A percentile compares a stretch with the other conserved stretches of the same genome.
These are phyloP conservation scores for Thyridium curvatum DNA, from an alignment of 2,329 filamentous ascomycete species.

Conservation along the genomic window DNA sequence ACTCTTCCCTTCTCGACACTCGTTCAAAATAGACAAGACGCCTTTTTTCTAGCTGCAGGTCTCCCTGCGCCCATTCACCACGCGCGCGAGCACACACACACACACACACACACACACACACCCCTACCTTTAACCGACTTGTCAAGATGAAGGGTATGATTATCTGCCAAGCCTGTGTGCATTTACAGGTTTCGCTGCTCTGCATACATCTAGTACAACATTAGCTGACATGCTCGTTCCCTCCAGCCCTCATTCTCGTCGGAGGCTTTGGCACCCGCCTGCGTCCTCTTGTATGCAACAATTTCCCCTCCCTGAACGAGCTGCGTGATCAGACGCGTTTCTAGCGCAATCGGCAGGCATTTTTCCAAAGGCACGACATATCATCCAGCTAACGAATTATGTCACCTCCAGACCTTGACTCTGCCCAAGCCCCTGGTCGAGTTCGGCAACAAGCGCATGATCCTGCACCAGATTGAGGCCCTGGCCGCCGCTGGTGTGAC, in stretches of 20 bases:
- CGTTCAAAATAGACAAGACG: constrained; percentile 8
- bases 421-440: constrained; percentile 96
- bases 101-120: not conserved
- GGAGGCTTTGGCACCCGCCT: constrained; percentile 98
- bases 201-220: not conserved
- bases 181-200: constrained; percentile 1
- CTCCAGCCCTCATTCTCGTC: constrained; percentile 90
- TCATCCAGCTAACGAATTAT: constrained; percentile 11
- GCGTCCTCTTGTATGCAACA: constrained; percentile 73
- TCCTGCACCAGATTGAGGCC: constrained; percentile 94
- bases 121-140: constrained; percentile 4
- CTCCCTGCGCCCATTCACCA: constrained; percentile 8
- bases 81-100: no score
- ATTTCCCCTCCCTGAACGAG: constrained; percentile 10
- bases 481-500: constrained; percentile 90
- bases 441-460: constrained; percentile 99
- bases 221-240: constrained; percentile 12
- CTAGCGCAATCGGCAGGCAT: not conserved
- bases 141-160: constrained; percentile 37
- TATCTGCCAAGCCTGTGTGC: constrained; percentile 2
- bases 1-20: constrained; percentile 5
- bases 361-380: not conserved
- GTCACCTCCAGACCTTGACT: constrained; percentile 69
- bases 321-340: not conserved
- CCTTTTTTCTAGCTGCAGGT: constrained; percentile 5